These are phyloP conservation scores for Coniella vitis DNA, from an alignment of 2,329 filamentous ascomycete genomes.

Conservation along the genomic window DNA sequence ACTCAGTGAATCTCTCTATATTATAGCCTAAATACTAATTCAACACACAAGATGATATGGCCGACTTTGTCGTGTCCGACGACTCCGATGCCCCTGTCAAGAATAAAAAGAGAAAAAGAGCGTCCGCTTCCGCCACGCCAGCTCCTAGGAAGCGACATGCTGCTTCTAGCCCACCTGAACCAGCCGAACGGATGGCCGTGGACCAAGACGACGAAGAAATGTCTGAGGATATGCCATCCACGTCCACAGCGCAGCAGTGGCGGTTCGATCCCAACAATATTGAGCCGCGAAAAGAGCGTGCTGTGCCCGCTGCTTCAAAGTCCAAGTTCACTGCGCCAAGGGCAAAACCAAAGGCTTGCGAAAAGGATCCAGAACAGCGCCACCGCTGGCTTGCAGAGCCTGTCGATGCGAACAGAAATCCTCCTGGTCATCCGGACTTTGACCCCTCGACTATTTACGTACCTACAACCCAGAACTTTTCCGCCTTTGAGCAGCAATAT, in stretches of 20 bases:
- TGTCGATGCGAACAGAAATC: slow-evolving; percentile 75
- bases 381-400: slow-evolving; percentile 88
- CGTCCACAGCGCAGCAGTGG: slow-evolving; percentile 79
- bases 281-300: slow-evolving; percentile 24
- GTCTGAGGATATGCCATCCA: slow-evolving; percentile 45
- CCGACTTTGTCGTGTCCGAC: slow-evolving; percentile 81
- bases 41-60: slow-evolving; percentile 56
- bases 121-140: slow-evolving; percentile 37
- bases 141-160: slow-evolving; percentile 57
- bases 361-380: slow-evolving; percentile 74
- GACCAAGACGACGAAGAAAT: slow-evolving; percentile 49
- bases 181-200: slow-evolving; percentile 34
- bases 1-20: too few species aligned
- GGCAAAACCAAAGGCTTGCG: slow-evolving; percentile 63
- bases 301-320: slow-evolving; percentile 17
- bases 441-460: slow-evolving; percentile 89
- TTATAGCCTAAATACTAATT: neutral
- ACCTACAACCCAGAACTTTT: slow-evolving; percentile 76
- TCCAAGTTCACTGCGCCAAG: slow-evolving; percentile 27
- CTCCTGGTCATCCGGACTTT: slow-evolving; percentile 75
- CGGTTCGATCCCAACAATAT: slow-evolving; percentile 50
- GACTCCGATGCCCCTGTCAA: slow-evolving; percentile 65
- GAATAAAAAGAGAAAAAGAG: slow-evolving; percentile 71
- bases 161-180: slow-evolving; percentile 35
- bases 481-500: slow-evolving; percentile 94